A percentile compares a stretch with the other conserved stretches of the same genome.
phyloP scores from a whole-genome alignment of 1,284 basidiomycete genomes.

The Microbotryum saponariae region DNA sequence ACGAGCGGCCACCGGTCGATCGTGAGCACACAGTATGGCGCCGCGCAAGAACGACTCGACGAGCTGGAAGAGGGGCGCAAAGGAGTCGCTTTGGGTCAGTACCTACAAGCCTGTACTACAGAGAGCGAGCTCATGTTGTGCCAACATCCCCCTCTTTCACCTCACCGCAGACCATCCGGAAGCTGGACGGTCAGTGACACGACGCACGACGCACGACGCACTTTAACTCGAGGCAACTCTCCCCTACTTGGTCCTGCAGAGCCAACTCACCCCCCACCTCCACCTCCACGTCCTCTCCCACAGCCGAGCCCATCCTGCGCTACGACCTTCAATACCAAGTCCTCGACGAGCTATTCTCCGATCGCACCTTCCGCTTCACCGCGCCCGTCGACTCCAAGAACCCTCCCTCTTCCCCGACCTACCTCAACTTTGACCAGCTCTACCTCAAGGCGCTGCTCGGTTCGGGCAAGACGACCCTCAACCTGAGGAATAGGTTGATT shows the following conservation, averaged over 20 bases:
- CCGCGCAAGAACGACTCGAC: conserved; percentile 5
- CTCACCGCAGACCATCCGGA: conserved; percentile 26
- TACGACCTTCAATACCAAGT: conserved; percentile 78
- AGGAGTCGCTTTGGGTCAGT: conserved; percentile 3
- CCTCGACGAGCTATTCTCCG: conserved; percentile 65
- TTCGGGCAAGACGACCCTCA: conserved; percentile 75
- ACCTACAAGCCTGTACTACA: too few relatives aligned
- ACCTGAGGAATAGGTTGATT: conserved; percentile 73
- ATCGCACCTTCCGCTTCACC: conserved; percentile 63
- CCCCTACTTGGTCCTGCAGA: too few relatives aligned
- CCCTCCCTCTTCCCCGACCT: conserved; percentile 34
- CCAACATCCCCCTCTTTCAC: neutral
- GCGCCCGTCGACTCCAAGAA: conserved; percentile 45
- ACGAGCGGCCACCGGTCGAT: too few relatives aligned
- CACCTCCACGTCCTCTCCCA: neutral
- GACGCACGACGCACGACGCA: too few relatives aligned
- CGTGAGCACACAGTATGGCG: neutral
- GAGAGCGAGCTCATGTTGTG: too few relatives aligned
- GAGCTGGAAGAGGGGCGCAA: conserved; percentile 4
- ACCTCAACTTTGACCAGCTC: conserved; percentile 66
- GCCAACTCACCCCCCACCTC: neutral
- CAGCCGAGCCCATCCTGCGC: conserved; percentile 28
- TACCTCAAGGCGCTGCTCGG: conserved; percentile 72
- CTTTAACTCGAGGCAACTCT: too few relatives aligned
- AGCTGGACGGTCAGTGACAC: conserved; percentile 18